These are phyloP conservation scores for Eutrema heterophyllum DNA, from an alignment of 345 rosid genomes.

Conservation along the genomic window DNA sequence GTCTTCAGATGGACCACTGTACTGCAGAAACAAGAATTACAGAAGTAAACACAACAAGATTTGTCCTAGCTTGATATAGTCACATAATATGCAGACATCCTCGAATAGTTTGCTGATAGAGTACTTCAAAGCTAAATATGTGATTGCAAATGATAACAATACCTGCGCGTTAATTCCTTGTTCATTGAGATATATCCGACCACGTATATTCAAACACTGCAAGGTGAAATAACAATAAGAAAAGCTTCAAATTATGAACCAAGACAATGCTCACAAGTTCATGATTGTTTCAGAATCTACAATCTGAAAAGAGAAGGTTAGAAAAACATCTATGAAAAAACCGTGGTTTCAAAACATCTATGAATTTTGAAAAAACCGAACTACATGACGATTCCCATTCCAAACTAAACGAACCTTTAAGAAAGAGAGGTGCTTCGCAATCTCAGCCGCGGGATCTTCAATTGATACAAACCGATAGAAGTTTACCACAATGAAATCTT, in stretches of 20 bases:
- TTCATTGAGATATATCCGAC: conserved; percentile 76
- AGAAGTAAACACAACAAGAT: conserved; percentile 3
- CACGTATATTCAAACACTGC: conserved; percentile 67
- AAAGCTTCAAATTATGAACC: not conserved
- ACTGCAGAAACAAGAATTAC: conserved; percentile 48
- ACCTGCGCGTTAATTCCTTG: conserved; percentile 99
- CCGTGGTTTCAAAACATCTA: not conserved
- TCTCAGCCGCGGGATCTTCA: conserved; percentile 53
- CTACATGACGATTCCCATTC: not conserved
- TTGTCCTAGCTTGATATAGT: not conserved
- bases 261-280: not conserved
- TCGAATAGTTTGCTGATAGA: not conserved
- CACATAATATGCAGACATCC: not conserved
- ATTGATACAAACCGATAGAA: conserved; percentile 70
- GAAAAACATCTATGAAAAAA: not conserved
- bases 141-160: not conserved
- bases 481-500: conserved; percentile 66
- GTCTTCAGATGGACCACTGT: conserved; percentile 80
- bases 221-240: not conserved
- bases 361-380: not conserved
- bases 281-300: not conserved
- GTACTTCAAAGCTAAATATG: not conserved
- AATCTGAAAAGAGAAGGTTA: not conserved
- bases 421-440: conserved; percentile 61
- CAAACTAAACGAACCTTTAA: conserved; percentile 45